Base-by-base conservation (phyloP, 805 yeast species). In the Metschnikowia matae region DNA sequence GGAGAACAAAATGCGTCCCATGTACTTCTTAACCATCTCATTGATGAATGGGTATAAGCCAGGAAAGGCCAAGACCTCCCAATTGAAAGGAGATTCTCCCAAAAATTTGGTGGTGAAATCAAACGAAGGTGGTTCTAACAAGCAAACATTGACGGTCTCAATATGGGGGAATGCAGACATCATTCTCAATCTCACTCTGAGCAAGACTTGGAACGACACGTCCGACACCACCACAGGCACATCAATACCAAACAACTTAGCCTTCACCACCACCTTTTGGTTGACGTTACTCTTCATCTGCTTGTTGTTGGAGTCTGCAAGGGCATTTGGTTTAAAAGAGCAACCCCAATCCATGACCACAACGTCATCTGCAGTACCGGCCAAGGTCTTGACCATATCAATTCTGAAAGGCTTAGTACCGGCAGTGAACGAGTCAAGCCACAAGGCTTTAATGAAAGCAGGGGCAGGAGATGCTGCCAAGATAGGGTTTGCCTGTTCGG, bases 301-400 rank as follows among this genome's bases (percentile, higher is more conserved):
- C 62, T 92, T 88, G 26, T 84, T 82, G 49, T 89, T 89, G 59
- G 89, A 73, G 67, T 94, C 99, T 39, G 86, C 85, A 45, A 82
- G 68, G 37, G 90, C 87, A 68, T 89, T 89, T n/a, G 99, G 99
- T 26, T 89, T 86, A 73, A 91, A 89, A 1, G 97, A 87, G 40
- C 87, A 80, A 39, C 84, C 86, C 97, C 97, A 92, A 69, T 94
- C 99, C 97, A 94, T 94, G 48, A 95, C 97, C 10, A 92, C 95
- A 47, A 94, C 85, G 63, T 92, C 97, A 54, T 86, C 87, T 31
- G 82, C 84, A n/a, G 97, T 92, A 55, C 92, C 88, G 44, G 85
- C 87, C 62, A 90, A 81, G 2, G 97, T 88, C 64, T 94, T 88
- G 17, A 92, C 97, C 55, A 77, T 77, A 63, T 94, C 97, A 53